Evolutionary conservation across 768 basidiomycete species (phyloP), one percentile per base, ranked within the genome.

Genomic region (Tylopilus intermedius): DNA sequence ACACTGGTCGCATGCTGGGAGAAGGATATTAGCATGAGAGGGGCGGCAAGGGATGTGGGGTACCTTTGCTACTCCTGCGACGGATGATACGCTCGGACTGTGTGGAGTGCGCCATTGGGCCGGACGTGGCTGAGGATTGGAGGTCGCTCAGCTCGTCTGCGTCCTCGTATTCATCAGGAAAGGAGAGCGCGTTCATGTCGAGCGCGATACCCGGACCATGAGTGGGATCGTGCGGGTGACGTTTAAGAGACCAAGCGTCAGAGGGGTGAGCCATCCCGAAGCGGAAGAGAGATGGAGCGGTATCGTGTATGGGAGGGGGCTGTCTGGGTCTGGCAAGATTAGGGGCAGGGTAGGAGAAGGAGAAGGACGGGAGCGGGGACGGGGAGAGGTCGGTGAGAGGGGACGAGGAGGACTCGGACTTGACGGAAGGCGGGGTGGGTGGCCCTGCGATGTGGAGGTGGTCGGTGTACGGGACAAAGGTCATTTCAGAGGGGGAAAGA

Each of bases 1-100:
- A 67, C 90, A 92, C 62, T 91, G 88, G 70, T 92, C 90, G 71
- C 90, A 93, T 22, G 90, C 89, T 87, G 58, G 14, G 6, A 27
- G 11, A 39, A 35, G 43, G 14, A 10, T n/a, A 40, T 57, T 22
- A 51, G 55, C 9, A n/a, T 1, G 21, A 30, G 4, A 27, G 9
- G 24, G 32, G 26, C 47, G 30, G 51, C 7, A 35, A 37, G 45
- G 13, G 42, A 44, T 8, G 43, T 46, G 39, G 68, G 70, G 21
- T 58, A 80, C 85, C 85, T 79, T 89, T 90, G 67, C 85, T 88
- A 59, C 88, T 90, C 59, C 88, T 73, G 50, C 88, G 76, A 51
- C 88, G 74, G 44, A 90, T 71, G 46, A 79, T 67, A 60, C 82
- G 81, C 49, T 85, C 76, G 8, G 52, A 57, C 50, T 60, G 64